Percentiles rank a stretch among this genome's conserved stretches.
Evolutionary conservation across 2,329 filamentous ascomycete species (phyloP).

Genomic region (Ophiostoma perfectum): DNA sequence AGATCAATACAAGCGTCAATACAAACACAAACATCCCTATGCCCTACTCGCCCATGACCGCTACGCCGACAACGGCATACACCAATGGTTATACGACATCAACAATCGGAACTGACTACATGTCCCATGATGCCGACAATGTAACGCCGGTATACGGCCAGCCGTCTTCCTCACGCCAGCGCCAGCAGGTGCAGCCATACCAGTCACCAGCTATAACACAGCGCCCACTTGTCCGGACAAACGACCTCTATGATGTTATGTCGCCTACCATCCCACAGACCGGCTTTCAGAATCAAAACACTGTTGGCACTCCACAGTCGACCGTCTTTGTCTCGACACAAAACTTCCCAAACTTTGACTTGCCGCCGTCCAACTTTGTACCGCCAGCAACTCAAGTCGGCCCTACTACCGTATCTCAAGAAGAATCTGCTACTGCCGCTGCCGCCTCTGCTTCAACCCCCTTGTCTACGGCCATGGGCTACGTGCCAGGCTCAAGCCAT

Average conservation of each 20-base stretch:
- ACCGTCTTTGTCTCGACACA: slow-evolving; percentile 53
- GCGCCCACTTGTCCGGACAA: slow-evolving; percentile 43
- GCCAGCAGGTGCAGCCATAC: not conserved
- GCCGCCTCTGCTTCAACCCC: not conserved
- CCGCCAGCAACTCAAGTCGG: slow-evolving; percentile 25
- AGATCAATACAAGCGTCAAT: slow-evolving; percentile 31
- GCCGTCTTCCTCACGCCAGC: not conserved
- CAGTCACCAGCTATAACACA: slow-evolving; percentile 39
- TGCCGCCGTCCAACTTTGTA: slow-evolving; percentile 56
- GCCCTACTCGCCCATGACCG: slow-evolving; percentile 45
- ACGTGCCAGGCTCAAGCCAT: slow-evolving; percentile 36
- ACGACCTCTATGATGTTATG: slow-evolving; percentile 46
- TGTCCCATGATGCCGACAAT: slow-evolving; percentile 36
- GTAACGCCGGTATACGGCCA: slow-evolving; percentile 32
- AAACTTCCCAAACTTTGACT: slow-evolving; percentile 57
- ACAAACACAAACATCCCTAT: slow-evolving; percentile 30
- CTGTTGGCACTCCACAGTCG: slow-evolving; percentile 41
- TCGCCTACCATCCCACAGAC: slow-evolving; percentile 49
- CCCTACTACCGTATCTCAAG: not conserved
- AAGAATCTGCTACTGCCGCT: not conserved
- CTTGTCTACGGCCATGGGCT: slow-evolving; percentile 28
- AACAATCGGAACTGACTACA: slow-evolving; percentile 41
- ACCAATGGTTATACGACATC: slow-evolving; percentile 31
- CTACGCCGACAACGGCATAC: slow-evolving; percentile 39
- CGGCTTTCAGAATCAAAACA: slow-evolving; percentile 41